Base-by-base conservation (phyloP, 148 eudicot genomes). In the Rhododendron kiyosumense region DNA sequence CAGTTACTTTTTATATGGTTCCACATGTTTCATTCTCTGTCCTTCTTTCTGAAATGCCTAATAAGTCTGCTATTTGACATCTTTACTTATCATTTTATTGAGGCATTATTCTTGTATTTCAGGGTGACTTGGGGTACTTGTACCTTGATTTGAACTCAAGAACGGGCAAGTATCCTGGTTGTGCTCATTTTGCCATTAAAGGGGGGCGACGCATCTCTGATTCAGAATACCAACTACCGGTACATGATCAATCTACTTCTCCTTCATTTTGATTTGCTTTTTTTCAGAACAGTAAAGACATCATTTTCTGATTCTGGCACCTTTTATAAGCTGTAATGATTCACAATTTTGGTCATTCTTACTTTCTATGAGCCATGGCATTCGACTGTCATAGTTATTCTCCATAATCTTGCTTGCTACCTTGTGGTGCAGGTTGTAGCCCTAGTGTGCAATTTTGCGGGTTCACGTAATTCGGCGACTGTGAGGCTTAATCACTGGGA, bases 121-220 rank as follows among this genome's bases (percentile, higher is more conserved):
- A 96, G 99, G 99, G 99, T 81, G 98, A 96, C 88, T 89, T 96
- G 91, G 99, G 99, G 74, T 94, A 90, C 91, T 88, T 96, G 65
- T 96, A 94, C 93, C 99, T 96, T 86, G 99, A 96, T 88, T 92
- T 96, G 85, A 94, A 92, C 87, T 91, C 95, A 61, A 95, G 99
- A 91, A 87, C 88, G 86, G 95, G 94, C 41, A 97, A 97, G 88
- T 96, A 94, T 87, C 96, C 99, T 76, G 96, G 95, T 57, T 95
- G 94, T 89, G 99, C 99, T 88, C 99, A 96, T 92, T 96, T 95
- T 94, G 94, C 99, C 65, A 95, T 96, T 83, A 94, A 91, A 92
- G 99, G 99, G 52, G 99, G 99, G 2, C 94, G 99, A 11, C 89
- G 91, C 74, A 89, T 96, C 84, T 97, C 99, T 38, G 93, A 90